These are phyloP conservation scores for Fraxinus xanthoxyloides DNA, from an alignment of 305 asterid species.

Conservation along the genomic window DNA sequence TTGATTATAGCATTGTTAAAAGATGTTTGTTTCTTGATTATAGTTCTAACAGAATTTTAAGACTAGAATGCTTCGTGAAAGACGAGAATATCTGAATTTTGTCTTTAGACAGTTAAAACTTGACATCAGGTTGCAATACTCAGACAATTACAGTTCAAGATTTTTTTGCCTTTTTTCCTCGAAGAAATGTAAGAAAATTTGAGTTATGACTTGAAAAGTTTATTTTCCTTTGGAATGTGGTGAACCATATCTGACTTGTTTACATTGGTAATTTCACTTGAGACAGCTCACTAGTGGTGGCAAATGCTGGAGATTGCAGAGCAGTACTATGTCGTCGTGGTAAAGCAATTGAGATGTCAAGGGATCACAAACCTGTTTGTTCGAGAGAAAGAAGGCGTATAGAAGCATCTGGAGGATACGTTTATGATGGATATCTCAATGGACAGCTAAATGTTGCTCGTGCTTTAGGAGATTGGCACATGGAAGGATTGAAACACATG, in stretches of 20 bases:
- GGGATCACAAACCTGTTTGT: conserved; percentile 83
- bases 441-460: conserved; percentile 96
- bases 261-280: background rate
- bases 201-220: background rate
- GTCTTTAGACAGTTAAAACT: background rate
- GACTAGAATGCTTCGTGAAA: background rate
- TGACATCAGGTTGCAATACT: background rate
- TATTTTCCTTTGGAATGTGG: background rate
- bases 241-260: background rate
- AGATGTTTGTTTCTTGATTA: background rate
- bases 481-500: conserved; percentile 71
- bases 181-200: background rate
- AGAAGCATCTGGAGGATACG: conserved; percentile 91
- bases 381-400: conserved; percentile 61
- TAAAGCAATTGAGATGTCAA: conserved; percentile 95
- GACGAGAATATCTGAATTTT: background rate
- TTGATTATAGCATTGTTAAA: background rate
- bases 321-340: conserved; percentile 96
- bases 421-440: conserved; percentile 83
- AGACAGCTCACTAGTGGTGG: conserved; percentile 81
- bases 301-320: conserved; percentile 97
- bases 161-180: background rate
- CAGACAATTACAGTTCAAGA: background rate
- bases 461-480: conserved; percentile 96
- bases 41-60: background rate